Base-by-base conservation (phyloP, 345 rosid species). In the Hibiscus mutabilis region DNA sequence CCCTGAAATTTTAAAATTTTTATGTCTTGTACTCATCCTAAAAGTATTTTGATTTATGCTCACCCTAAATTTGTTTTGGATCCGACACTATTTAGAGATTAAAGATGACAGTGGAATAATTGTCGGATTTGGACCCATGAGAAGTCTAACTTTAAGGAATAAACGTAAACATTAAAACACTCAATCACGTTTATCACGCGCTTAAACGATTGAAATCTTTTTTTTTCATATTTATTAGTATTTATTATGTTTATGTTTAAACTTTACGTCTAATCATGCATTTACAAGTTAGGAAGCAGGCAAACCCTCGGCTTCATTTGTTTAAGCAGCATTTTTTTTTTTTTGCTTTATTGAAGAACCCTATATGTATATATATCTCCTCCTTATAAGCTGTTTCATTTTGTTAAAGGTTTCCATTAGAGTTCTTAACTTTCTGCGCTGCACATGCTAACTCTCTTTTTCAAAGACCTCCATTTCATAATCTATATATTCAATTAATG, bases 111-210 rank as follows among this genome's bases (percentile, higher is more conserved):
- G 33, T 47, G 71, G 59, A 49, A 67, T 67, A 51, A 67, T 67
- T 14, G 57, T 27, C 31, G 71, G 59, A 3, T 57, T 27, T 16
- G 71, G 59, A 8, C 58, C 59, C 13, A 46, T 15, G 12, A 14
- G 1, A 60, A 12, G 71, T 49, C 57, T n/a, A 67, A 67, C 57
- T 49, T 49, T 67, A 67, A 4, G 14, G 71, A 67, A 49, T 10
- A 49, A 16, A 49, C 15, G 16, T 49, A 14, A 14, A 16, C 7
- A 18, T 15, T 6, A 60, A 60, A 27, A 60, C 19, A 33, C 16
- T 15, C 47, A 18, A 62, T 19, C 37, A 66, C 70, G 58, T 58
- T 21, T 19, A 3, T 66, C 56, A 46, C 69, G 69, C 69, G 69
- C 69, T 66, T 8, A 47, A 11, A 2, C 44, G 44, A 40, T 40